phyloP scores from a whole-genome alignment of 495 filamentous ascomycete species.

The Annulohypoxylon bovei region DNA sequence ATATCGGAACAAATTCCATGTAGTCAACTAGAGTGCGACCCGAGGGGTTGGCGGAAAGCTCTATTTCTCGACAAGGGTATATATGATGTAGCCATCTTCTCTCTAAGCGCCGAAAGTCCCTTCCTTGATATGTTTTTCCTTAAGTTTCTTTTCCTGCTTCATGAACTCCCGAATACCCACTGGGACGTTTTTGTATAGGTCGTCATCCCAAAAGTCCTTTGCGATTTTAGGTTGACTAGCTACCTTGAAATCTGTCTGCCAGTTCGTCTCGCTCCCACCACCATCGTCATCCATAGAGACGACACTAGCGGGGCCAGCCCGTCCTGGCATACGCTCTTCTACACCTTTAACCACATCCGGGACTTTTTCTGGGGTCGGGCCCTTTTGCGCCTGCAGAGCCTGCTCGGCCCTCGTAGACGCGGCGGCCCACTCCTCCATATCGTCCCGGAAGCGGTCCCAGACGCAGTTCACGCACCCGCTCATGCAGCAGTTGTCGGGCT shows the following conservation, averaged over 20 bases:
- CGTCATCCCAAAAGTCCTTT: constrained; percentile 62
- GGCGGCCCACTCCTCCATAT: constrained; percentile 86
- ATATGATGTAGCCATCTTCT: constrained; percentile 24
- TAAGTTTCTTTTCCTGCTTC: constrained; percentile 92
- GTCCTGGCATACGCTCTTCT: background rate
- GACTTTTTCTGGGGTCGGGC: background rate
- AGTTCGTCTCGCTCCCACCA: constrained; percentile 75
- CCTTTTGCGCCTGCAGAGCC: constrained; percentile 33
- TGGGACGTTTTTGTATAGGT: constrained; percentile 83
- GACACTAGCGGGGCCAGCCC: constrained; percentile 33
- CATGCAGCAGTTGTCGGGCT: constrained; percentile 99
- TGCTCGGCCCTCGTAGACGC: constrained; percentile 64
- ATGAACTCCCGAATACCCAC: constrained; percentile 97
- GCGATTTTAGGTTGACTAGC: constrained; percentile 45
- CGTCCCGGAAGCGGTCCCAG: constrained; percentile 91
- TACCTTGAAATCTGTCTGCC: constrained; percentile 58
- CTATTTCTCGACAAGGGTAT: constrained; percentile 32
- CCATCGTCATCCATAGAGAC: constrained; percentile 84
- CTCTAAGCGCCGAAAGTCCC: constrained; percentile 52
- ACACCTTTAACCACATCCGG: background rate
- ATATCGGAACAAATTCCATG: constrained; percentile 15
- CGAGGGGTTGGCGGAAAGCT: constrained; percentile 21
- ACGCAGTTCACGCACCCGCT: constrained; percentile 97
- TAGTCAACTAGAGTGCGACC: constrained; percentile 10
- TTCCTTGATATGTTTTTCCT: constrained; percentile 70